Base-by-base conservation (phyloP, 1,284 basidiomycete species). In the Puccinia hordei region DNA sequence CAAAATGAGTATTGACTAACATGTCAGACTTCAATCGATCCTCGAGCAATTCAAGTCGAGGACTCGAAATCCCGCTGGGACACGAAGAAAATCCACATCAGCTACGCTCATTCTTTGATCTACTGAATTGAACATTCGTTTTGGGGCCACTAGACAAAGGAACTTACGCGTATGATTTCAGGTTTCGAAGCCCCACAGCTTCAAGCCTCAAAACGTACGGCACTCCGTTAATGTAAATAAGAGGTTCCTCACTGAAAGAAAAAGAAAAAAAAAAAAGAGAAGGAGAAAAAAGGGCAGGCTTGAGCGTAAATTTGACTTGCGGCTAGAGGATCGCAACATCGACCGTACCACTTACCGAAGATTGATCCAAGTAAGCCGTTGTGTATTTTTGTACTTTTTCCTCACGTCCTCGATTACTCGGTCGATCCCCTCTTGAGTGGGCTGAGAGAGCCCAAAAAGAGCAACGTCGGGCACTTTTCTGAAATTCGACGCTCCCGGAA, bases 401-500 rank as follows among this genome's bases (percentile, higher is more conserved):
- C 65, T 59, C 41, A 81, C 73, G 17, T 76, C 88, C 1, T 88
- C 86, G 13, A 98, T 89, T 0, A 98, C 94, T 75, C 92, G 90
- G 73, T 92, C 90, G 74, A 99, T 92, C 3, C 95, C 97, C 81
- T 93, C 92, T 78, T 93, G 88, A 0, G 94, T 95, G 0, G 97
- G 97, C 86, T 99, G 97, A 0, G 83, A 92, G 49, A 94, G 89
- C 0, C 94, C 94, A 83, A 94, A 98, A 69, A 98, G 92, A 73
- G 91, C 91, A n/a, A 91, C 92, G 3, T 89, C 89, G 0, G 91
- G 90, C 41, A 98, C 90, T 81, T 92, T 91, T 76, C 96, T 90
- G 88, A 98, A 98, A 85, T 98, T 98, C 86, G 94, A 92, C 0
- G 94, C 94, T 12, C 97, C 97, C 0, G 93, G 91, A 65, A 99